A percentile compares a stretch with the other conserved stretches of the same genome.
Evolutionary conservation across 2,329 filamentous ascomycete species (phyloP).

Genomic region (Albophoma yamanashiensis): DNA sequence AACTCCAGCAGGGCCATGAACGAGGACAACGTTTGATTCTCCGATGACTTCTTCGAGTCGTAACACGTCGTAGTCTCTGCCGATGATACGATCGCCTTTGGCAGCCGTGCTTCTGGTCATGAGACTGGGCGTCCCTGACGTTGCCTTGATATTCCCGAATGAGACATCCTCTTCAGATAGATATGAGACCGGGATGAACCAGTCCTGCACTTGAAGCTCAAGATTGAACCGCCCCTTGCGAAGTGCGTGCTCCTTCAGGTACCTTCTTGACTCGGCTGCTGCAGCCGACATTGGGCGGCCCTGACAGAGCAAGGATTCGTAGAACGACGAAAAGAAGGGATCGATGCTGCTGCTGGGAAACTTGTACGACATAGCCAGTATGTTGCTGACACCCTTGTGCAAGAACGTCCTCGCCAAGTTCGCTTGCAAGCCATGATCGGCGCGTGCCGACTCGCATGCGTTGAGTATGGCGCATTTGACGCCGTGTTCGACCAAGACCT

Average conservation of each 20-base stretch:
- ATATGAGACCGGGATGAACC: background rate
- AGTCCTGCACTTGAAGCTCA: background rate
- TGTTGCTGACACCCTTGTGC: background rate
- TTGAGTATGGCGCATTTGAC: background rate
- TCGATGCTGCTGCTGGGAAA: background rate
- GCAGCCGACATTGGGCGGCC: background rate
- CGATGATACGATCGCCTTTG: background rate
- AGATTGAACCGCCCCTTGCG: background rate
- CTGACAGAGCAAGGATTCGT: background rate
- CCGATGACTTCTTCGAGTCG: background rate
- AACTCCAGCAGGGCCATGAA: background rate
- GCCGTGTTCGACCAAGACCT: background rate
- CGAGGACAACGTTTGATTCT: background rate
- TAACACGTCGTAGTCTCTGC: background rate
- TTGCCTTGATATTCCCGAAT: background rate
- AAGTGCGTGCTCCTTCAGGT: background rate
- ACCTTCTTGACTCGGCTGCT: background rate
- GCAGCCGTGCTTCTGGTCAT: background rate
- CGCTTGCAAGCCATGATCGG: background rate
- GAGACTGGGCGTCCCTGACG: background rate
- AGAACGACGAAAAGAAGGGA: background rate
- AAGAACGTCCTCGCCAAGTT: background rate
- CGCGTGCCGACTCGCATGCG: background rate
- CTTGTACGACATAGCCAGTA: background rate
- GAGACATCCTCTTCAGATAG: background rate